phyloP scores from a whole-genome alignment of 306 rosid species.

The Begonia masoniana region DNA sequence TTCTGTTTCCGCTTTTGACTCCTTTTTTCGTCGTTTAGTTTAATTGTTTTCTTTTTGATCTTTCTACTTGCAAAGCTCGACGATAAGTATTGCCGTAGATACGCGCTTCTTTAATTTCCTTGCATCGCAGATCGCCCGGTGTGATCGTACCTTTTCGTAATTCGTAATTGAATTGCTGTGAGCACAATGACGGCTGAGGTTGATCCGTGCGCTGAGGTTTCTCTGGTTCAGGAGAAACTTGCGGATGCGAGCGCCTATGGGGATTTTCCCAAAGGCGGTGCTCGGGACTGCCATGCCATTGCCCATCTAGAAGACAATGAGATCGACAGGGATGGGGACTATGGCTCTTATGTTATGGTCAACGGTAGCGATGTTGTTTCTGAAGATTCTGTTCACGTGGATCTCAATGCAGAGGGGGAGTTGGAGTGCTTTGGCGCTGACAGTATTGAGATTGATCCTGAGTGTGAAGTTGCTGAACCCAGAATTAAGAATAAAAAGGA shows the following conservation, averaged over 20 bases:
- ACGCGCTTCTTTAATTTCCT: no score
- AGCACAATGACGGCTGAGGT: constrained; percentile 41
- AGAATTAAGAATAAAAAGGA: neutral
- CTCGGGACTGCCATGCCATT: neutral
- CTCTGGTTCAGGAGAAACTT: constrained; percentile 22
- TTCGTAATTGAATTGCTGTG: neutral
- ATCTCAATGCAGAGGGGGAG: constrained; percentile 17
- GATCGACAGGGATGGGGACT: constrained; percentile 20
- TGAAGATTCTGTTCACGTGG: constrained; percentile 19
- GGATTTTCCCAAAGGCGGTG: constrained; percentile 20
- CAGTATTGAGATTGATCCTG: neutral
- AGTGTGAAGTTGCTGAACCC: constrained; percentile 1
- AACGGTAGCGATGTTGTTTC: constrained; percentile 14
- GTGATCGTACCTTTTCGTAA: no score
- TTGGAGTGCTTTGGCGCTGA: neutral
- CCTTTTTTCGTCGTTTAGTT: no score
- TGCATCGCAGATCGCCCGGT: no score
- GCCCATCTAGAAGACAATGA: constrained; percentile 7
- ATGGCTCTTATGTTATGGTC: constrained; percentile 26
- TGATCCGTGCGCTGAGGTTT: constrained; percentile 29
- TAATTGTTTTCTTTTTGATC: no score
- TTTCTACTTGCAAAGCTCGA: no score
- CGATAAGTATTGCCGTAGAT: no score
- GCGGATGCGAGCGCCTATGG: constrained; percentile 10
- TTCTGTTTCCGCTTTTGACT: no score